Conservation (phyloP, 345 rosid species). For the Chamaenerion angustifolium region DNA sequence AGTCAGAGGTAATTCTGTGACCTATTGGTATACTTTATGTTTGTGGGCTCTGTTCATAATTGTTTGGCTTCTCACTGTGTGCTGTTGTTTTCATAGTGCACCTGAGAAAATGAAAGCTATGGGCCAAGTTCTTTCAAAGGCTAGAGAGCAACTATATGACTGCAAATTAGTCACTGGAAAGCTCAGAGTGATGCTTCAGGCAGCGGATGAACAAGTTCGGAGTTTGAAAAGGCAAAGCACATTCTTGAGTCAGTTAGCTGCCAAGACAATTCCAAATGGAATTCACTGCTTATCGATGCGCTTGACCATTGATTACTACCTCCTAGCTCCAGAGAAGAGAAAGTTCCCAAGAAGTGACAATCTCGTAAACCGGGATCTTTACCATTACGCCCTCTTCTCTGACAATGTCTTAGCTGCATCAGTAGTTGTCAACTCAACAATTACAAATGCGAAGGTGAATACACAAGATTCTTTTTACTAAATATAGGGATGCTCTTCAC, state of each 20-base stretch:
- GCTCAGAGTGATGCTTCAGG: constrained; percentile 96
- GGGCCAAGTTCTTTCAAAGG: constrained; percentile 85
- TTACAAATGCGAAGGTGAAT: constrained; percentile 82
- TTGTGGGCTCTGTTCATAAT: constrained; percentile 4
- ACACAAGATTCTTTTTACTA: neutral
- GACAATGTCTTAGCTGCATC: constrained; percentile 99
- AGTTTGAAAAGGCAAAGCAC: constrained; percentile 98
- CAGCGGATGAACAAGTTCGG: constrained; percentile 96
- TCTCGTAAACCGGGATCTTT: constrained; percentile 67
- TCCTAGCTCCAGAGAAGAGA: constrained; percentile 81
- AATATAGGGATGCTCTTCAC: no score
- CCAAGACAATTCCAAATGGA: constrained; percentile 90
- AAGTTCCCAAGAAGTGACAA: constrained; percentile 82
- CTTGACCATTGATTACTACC: constrained; percentile 84
- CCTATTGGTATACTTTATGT: constrained; percentile 1
- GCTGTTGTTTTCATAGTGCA: constrained; percentile 34
- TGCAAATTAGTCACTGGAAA: constrained; percentile 91
- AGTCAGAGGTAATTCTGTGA: constrained; percentile 40
- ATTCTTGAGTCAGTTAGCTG: constrained; percentile 95
- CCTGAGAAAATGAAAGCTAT: constrained; percentile 70
- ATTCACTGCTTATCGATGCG: constrained; percentile 98
- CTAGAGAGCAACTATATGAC: constrained; percentile 71
- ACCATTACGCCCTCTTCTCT: constrained; percentile 95
- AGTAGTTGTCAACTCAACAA: constrained; percentile 93
- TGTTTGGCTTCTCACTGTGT: neutral